Evolutionary conservation across 345 rosid genomes (phyloP), one percentile per base, ranked within the genome.

Genomic region (Physaria fendleri): DNA sequence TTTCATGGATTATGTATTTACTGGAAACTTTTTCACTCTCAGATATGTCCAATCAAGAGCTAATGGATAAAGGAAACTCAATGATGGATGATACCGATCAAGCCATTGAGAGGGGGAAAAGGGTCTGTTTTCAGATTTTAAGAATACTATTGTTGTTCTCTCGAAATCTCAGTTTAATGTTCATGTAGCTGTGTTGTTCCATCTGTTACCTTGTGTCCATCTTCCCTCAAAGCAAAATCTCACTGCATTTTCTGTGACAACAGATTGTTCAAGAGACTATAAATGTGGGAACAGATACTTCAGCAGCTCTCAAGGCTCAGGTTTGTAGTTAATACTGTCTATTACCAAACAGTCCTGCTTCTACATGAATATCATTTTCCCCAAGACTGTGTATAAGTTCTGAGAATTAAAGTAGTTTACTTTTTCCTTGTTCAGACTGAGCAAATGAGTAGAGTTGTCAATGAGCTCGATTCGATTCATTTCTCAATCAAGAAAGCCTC

Each of bases 81-180:
- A 89, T 85, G 92, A 81, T 87, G 96, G 92, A 87, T 70, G 95
- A 87, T 76, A 93, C 95, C 48, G 97, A 93, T 80, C 84, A 89
- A 72, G 92, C 90, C 62, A 83, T 89, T 85, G 86, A 93, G 64
- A 85, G 97, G 55, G 88, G 84, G 4, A 81, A 83, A 73, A 82
- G 83, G 88, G 28, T 51, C 5, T 0, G 6, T 22, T 23, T 45
- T 9, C 39, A 16, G 18, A 5, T 41, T 21, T 8, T 47, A 21
- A 37, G 34, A 16, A 14, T 32, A 11, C 42, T 30, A 27, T 4
- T n/a, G 11, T 17, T 30, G 32, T 8, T 8, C 16, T 38, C 5
- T n/a, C 21, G 0, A 38, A 27, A 18, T 38, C 27, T 24, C 15
- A 15, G 39, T 25, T 11, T 33, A 3, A 8, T 9, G 5, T 61